phyloP scores from a whole-genome alignment of 2,329 filamentous ascomycete species.

The Fusarium succisae region DNA sequence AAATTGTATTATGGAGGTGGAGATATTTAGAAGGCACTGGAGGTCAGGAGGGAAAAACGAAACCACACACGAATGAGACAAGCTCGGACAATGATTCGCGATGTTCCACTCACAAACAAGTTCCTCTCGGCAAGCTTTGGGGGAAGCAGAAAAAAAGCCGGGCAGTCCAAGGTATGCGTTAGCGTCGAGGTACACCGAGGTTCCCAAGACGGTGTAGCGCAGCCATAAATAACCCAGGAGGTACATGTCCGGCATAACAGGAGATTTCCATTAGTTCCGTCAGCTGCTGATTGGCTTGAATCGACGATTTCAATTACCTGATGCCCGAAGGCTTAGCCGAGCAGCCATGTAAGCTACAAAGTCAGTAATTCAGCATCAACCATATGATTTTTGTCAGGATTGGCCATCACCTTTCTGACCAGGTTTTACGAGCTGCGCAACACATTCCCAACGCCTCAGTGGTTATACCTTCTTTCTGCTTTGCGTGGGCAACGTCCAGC shows the following conservation, averaged over 20 bases:
- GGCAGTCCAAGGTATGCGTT: conserved; percentile 6
- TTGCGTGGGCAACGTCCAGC: neutral
- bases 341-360: neutral
- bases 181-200: conserved; percentile 12
- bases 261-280: neutral
- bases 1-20: conserved; percentile 13
- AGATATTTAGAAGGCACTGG: neutral
- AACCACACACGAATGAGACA: conserved; percentile 18
- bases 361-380: neutral
- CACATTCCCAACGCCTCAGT: neutral
- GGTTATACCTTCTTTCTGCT: neutral
- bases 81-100: conserved; percentile 38
- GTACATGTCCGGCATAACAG: conserved; percentile 29
- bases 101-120: conserved; percentile 29
- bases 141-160: conserved; percentile 13
- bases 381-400: too few relatives aligned
- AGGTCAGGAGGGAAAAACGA: conserved; percentile 35
- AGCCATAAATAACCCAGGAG: conserved; percentile 9
- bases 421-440: neutral
- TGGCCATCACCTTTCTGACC: neutral
- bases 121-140: conserved; percentile 19
- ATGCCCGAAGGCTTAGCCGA: conserved; percentile 30
- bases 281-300: conserved; percentile 7
- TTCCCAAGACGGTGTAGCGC: neutral
- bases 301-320: neutral